Percentiles rank a stretch among this genome's conserved stretches.
Evolutionary conservation across 345 rosid species (phyloP).

Genomic region (Rhodomyrtus tomentosa): DNA sequence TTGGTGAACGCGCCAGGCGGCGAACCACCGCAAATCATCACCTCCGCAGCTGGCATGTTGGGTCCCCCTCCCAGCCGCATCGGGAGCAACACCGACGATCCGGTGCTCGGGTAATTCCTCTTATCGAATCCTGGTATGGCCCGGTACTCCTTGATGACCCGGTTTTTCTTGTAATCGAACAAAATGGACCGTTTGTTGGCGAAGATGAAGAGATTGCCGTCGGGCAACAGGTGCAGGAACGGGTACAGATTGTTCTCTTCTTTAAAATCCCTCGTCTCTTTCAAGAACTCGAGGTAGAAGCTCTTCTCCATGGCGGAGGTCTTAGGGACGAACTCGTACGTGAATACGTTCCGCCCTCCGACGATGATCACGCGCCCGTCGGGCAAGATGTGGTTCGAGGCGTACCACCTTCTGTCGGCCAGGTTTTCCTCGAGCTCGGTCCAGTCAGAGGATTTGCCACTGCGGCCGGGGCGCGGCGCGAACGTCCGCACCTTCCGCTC

Average conservation of each 20-base stretch:
- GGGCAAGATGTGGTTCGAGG: slow-evolving; percentile 65
- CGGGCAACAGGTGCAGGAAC: slow-evolving; percentile 59
- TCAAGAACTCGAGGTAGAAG: slow-evolving; percentile 42
- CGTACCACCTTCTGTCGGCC: slow-evolving; percentile 61
- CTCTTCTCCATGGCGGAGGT: slow-evolving; percentile 6
- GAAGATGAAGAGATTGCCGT: slow-evolving; percentile 69
- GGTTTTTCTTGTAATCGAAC: slow-evolving; percentile 31
- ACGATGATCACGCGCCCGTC: slow-evolving; percentile 62
- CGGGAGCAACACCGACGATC: slow-evolving; percentile 81
- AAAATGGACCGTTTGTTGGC: slow-evolving; percentile 59
- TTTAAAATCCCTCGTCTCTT: slow-evolving; percentile 37
- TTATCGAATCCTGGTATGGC: slow-evolving; percentile 51
- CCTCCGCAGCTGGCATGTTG: slow-evolving; percentile 30
- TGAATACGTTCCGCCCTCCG: slow-evolving; percentile 61
- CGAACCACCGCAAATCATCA: slow-evolving; percentile 75
- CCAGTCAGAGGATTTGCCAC: slow-evolving; percentile 46
- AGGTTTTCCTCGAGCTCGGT: slow-evolving; percentile 28
- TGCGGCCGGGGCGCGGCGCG: slow-evolving; percentile 29
- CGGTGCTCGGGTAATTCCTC: slow-evolving; percentile 70
- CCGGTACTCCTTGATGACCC: slow-evolving; percentile 47
- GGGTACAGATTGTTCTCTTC: slow-evolving; percentile 89
- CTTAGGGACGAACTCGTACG: slow-evolving; percentile 62
- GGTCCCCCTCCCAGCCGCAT: slow-evolving; percentile 13
- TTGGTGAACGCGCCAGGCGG: slow-evolving; percentile 38
- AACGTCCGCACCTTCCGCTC: slow-evolving; percentile 45